Evolutionary conservation across 805 yeast species (phyloP).

Genomic region (Tetrapisispora arboricola): DNA sequence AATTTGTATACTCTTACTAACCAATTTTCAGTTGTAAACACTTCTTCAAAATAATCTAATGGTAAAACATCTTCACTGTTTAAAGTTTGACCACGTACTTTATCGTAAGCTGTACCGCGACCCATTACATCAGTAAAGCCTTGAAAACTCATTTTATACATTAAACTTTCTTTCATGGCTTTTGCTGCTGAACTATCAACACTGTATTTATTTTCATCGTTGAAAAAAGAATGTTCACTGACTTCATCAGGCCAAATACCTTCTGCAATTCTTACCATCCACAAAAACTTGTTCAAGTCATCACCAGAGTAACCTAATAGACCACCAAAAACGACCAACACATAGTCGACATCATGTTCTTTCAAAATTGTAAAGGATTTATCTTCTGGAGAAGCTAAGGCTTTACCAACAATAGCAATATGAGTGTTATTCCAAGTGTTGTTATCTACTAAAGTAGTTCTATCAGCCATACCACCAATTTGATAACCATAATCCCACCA

Average conservation of each 20-base stretch:
- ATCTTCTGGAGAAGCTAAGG: constrained; percentile 86
- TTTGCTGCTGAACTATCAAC: constrained; percentile 74
- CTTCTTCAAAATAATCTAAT: constrained; percentile 81
- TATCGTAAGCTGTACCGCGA: constrained; percentile 54
- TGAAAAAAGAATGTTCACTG: constrained; percentile 74
- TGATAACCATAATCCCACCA: constrained; percentile 99
- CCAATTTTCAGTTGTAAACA: constrained; percentile 93
- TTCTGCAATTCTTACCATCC: constrained; percentile 99
- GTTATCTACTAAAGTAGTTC: constrained; percentile 96
- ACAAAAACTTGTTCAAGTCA: constrained; percentile 88
- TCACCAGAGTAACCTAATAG: constrained; percentile 89
- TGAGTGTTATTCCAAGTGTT: constrained; percentile 99
- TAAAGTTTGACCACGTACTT: constrained; percentile 80
- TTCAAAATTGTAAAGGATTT: constrained; percentile 79
- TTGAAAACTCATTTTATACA: constrained; percentile 93
- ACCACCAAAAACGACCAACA: constrained; percentile 90
- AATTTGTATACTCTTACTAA: constrained; percentile 88
- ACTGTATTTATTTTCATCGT: constrained; percentile 76
- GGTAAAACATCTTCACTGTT: constrained; percentile 40
- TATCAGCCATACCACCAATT: constrained; percentile 99
- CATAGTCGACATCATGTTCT: constrained; percentile 91
- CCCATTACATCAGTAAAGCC: constrained; percentile 65
- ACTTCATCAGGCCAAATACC: constrained; percentile 99
- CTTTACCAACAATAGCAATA: constrained; percentile 97
- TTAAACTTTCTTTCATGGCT: constrained; percentile 78